Evolutionary conservation across 176 grass and related monocot genomes (phyloP).

Genomic region (Eragrostis nindensis): DNA sequence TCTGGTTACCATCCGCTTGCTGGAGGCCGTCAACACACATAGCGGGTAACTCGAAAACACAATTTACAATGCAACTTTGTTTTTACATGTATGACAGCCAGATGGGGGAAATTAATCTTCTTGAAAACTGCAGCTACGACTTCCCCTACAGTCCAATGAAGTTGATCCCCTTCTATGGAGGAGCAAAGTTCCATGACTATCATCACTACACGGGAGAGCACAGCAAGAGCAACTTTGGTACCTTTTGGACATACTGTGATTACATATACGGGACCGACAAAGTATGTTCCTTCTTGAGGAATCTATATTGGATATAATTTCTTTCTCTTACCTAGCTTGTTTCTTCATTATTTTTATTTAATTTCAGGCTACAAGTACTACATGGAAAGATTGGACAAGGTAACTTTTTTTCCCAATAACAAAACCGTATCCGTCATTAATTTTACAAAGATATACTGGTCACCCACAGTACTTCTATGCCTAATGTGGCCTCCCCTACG

Average conservation of each 20-base stretch:
- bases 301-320: too few relatives aligned
- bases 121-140: background rate
- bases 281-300: too few relatives aligned
- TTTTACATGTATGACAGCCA: too few relatives aligned
- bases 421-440: background rate
- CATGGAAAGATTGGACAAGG: background rate
- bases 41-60: too few relatives aligned
- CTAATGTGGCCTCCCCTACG: too few relatives aligned
- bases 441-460: too few relatives aligned
- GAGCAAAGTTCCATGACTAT: background rate
- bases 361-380: background rate
- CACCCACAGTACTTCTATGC: too few relatives aligned
- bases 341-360: background rate
- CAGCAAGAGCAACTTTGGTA: background rate
- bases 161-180: background rate
- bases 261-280: background rate
- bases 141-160: background rate
- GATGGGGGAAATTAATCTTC: too few relatives aligned
- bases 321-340: too few relatives aligned
- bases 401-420: background rate
- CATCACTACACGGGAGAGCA: background rate
- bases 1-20: too few relatives aligned
- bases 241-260: background rate
- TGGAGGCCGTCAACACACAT: conserved; percentile 78
- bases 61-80: too few relatives aligned